phyloP scores from a whole-genome alignment of 768 basidiomycete species.

The Astraeus odoratus region DNA sequence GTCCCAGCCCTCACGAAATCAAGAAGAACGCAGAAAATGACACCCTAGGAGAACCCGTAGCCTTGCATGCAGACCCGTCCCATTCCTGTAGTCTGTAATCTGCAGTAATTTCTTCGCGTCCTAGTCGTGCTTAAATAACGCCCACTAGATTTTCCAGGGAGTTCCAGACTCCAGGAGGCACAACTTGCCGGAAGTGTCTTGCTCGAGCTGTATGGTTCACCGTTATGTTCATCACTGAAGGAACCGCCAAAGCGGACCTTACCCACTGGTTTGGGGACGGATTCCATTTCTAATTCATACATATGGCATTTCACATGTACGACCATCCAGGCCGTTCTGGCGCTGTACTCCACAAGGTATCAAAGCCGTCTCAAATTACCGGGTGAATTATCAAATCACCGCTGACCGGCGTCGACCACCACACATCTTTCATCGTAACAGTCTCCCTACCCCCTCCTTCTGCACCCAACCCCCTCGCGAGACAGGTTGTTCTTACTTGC shows the following conservation, averaged over 20 bases:
- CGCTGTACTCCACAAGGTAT: conserved; percentile 58
- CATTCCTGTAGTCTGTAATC: conserved; percentile 50
- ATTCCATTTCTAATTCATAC: not conserved
- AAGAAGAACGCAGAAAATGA: conserved; percentile 58
- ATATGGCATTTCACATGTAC: conserved; percentile 7
- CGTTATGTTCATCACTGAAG: not conserved
- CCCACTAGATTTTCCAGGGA: conserved; percentile 50
- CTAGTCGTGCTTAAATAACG: not conserved
- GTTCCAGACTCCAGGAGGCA: conserved; percentile 75
- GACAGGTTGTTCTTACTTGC: conserved; percentile 69
- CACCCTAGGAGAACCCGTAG: conserved; percentile 56
- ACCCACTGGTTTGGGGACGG: conserved; percentile 72
- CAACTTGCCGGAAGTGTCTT: conserved; percentile 75
- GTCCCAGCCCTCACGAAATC: conserved; percentile 68
- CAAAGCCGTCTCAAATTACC: conserved; percentile 49
- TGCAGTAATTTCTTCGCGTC: not conserved
- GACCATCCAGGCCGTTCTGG: conserved; percentile 57
- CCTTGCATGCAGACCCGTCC: conserved; percentile 75
- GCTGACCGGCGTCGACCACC: conserved; percentile 71
- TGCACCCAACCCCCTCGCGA: conserved; percentile 36
- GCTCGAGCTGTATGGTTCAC: conserved; percentile 71
- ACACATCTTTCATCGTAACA: conserved; percentile 66
- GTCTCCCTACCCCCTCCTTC: conserved; percentile 45
- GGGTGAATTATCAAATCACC: conserved; percentile 76
- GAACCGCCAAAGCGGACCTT: conserved; percentile 55